phyloP scores from a whole-genome alignment of 2,329 filamentous ascomycete species.

The Penicillium hesseltinei region DNA sequence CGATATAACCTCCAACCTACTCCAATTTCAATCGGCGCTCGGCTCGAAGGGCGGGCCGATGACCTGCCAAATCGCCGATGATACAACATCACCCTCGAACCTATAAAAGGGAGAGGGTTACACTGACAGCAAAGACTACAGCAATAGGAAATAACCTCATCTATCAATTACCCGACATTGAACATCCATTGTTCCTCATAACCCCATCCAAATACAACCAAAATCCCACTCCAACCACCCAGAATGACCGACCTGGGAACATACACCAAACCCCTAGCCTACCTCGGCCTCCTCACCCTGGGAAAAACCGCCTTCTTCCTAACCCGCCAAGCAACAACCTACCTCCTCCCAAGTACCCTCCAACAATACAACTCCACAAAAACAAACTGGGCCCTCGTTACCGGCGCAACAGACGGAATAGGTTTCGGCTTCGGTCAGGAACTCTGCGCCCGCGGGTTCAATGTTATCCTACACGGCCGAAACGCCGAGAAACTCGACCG shows the following conservation, averaged over 20 bases:
- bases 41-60: conserved; percentile 8
- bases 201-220: background rate
- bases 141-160: background rate
- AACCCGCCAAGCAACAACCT: conserved; percentile 16
- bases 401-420: conserved; percentile 57
- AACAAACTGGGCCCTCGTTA: conserved; percentile 33
- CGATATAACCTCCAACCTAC: background rate
- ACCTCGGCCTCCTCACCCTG: conserved; percentile 18
- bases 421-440: conserved; percentile 52
- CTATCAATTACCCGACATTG: background rate
- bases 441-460: conserved; percentile 54
- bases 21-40: background rate
- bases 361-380: conserved; percentile 17
- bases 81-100: background rate
- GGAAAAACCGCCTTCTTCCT: conserved; percentile 13
- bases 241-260: conserved; percentile 5
- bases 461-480: conserved; percentile 59
- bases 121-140: background rate
- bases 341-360: conserved; percentile 17
- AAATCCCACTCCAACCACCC: background rate
- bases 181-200: background rate
- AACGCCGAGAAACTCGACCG: conserved; percentile 49
- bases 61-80: background rate
- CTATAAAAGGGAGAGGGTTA: background rate
- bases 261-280: conserved; percentile 12